Base-by-base conservation (phyloP, 2,329 filamentous ascomycete genomes). In the Xylariales sp. region DNA sequence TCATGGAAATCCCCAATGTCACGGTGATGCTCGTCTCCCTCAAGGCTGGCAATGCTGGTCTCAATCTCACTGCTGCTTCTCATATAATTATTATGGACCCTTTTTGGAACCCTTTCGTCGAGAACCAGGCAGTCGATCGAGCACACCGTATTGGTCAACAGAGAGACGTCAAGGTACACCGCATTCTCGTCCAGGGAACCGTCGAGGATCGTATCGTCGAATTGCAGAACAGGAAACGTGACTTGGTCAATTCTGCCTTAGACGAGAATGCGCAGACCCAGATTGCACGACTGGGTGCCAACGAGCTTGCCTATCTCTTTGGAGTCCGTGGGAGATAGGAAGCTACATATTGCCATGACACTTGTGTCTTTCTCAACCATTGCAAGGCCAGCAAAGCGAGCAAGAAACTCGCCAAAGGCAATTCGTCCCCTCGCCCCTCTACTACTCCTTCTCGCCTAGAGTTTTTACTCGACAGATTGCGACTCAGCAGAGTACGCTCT, bases 51-150 rank as follows among this genome's bases (percentile, higher is more conserved):
- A 91, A 91, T 52, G 82, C 89, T 0, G 90, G 90, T 2, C 75
- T 96, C 33, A 96, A 96, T 56, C 73, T 96, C 16, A 87, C 85
- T 28, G 79, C 81, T 14, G 90, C 89, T 0, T 88, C 82, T 1
- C 84, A 88, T 48, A 87, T 95, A 51, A 88, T 96, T 60, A 86
- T 95, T 49, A 80, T 95, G 57, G 89, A 95, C 58, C 89, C 89
- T 0, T 95, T 94, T 66, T 95, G 88, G 88, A 96, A 95, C 49
- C 90, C 89, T 0, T 95, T 85, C 57, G 85, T 94, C 36, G 90
- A 95, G 64, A 88, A 89, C 63, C 90, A 96, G 64, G 90, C 90
- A 4, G 83, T 95, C 38, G 90, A 95, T 59, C 84, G 90, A 16
- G 87, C 89, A 3, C 85, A 95, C 62, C 84, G 90, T 8, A 90